Conservation (phyloP, 352 stramenopile species). For the Phytophthora cactorum region DNA sequence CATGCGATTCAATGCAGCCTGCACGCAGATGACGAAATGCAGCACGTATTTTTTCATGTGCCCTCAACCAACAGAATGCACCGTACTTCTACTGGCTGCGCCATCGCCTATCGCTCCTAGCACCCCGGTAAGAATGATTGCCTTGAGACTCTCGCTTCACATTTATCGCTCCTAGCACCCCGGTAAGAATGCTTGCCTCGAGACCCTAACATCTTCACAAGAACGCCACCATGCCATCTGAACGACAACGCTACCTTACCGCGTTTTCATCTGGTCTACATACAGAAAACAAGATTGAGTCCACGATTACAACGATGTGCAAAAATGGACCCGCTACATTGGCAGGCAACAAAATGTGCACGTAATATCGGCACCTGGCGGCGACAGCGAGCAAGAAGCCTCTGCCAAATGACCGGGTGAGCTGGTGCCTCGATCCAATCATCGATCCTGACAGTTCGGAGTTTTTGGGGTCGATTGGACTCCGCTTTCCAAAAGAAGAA, state of each 20-base stretch:
- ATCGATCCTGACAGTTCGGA: no score
- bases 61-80: neutral
- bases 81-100: neutral
- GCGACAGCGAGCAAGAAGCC: no score
- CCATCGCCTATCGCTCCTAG: slow-evolving; percentile 9
- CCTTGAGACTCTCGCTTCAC: no score
- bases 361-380: no score
- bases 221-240: neutral
- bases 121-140: slow-evolving; percentile 4
- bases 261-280: slow-evolving; percentile 28
- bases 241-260: slow-evolving; percentile 8
- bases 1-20: slow-evolving; percentile 4
- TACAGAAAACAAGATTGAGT: slow-evolving; percentile 14
- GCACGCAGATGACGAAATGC: slow-evolving; percentile 7
- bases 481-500: no score
- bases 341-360: no score
- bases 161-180: slow-evolving; percentile 1
- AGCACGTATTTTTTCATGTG: neutral
- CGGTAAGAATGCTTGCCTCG: slow-evolving; percentile 5
- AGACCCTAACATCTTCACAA: neutral
- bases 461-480: no score
- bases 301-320: slow-evolving; percentile 1
- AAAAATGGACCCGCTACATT: neutral
- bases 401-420: no score
- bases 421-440: no score